A percentile compares a stretch with the other conserved stretches of the same genome.
These are phyloP conservation scores for Paspalum vaginatum DNA, from an alignment of 176 grass and related monocot genomes.

Conservation along the genomic window DNA sequence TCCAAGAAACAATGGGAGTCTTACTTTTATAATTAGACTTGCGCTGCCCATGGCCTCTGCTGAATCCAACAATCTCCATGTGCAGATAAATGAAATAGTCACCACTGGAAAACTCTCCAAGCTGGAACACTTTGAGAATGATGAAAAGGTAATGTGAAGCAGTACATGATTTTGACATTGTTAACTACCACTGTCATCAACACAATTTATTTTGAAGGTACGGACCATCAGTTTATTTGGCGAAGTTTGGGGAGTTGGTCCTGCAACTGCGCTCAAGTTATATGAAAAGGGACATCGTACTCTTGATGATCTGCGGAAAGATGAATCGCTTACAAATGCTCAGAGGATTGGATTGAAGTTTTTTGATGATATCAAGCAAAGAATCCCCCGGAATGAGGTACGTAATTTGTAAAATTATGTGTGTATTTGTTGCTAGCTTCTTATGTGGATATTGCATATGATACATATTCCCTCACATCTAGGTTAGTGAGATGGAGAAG, in stretches of 20 bases:
- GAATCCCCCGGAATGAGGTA: slow-evolving; percentile 84
- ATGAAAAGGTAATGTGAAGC: slow-evolving; percentile 76
- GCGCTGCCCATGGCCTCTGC: not conserved
- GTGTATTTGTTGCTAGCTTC: slow-evolving; percentile 7
- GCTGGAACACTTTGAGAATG: slow-evolving; percentile 94
- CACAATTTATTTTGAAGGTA: slow-evolving; percentile 55
- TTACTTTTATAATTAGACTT: slow-evolving; percentile 5
- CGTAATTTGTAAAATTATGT: slow-evolving; percentile 19
- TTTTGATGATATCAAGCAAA: slow-evolving; percentile 92
- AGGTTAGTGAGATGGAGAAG: slow-evolving; percentile 90
- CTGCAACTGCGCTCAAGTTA: slow-evolving; percentile 89
- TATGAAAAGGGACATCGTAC: slow-evolving; percentile 94
- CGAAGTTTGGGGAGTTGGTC: slow-evolving; percentile 97
- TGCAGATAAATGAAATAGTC: slow-evolving; percentile 97
- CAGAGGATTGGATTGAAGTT: slow-evolving; percentile 83
- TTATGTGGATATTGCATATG: not conserved
- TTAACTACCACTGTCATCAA: slow-evolving; percentile 4
- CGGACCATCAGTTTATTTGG: slow-evolving; percentile 79
- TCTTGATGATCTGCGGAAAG: slow-evolving; percentile 81
- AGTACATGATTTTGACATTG: slow-evolving; percentile 23
- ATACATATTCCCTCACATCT: slow-evolving; percentile 40
- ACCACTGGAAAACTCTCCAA: slow-evolving; percentile 93
- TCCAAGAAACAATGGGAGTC: slow-evolving; percentile 16
- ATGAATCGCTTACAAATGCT: slow-evolving; percentile 72
- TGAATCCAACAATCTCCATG: not conserved